Percentiles rank a stretch among this genome's conserved stretches.
phyloP scores from a whole-genome alignment of 148 eudicot genomes.

The Salicornia ramosissima region DNA sequence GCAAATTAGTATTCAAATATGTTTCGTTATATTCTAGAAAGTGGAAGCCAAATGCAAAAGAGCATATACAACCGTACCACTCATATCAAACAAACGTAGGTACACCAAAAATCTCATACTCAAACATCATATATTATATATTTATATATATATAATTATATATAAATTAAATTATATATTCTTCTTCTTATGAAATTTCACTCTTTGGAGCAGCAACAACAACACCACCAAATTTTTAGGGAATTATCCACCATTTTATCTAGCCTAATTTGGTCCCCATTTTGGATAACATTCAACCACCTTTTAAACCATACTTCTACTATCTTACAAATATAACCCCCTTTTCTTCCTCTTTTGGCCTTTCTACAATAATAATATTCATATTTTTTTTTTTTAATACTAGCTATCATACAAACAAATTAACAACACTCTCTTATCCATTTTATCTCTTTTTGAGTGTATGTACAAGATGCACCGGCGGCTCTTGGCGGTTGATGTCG shows the following conservation, averaged over 20 bases:
- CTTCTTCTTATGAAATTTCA: not conserved
- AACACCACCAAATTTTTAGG: constrained; percentile 3
- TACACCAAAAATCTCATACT: constrained; percentile 11
- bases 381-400: no score
- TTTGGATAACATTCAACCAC: constrained; percentile 16
- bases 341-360: not conserved
- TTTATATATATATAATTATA: not conserved
- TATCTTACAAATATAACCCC: constrained; percentile 6
- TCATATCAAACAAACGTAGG: constrained; percentile 10
- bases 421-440: not conserved
- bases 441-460: not conserved
- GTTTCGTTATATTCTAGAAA: constrained; percentile 4
- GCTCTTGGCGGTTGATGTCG: not conserved
- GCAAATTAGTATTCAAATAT: no score
- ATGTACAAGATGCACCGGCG: constrained; percentile 7
- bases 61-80: constrained; percentile 3
- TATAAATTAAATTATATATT: no score
- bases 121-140: not conserved
- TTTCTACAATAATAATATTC: not conserved
- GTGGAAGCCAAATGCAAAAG: not conserved
- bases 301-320: constrained; percentile 2
- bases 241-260: not conserved
- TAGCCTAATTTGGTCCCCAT: constrained; percentile 21
- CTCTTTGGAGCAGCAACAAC: not conserved
- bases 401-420: not conserved